Conservation (phyloP, 164 flowering plant species). For the Aristolochia contorta region DNA sequence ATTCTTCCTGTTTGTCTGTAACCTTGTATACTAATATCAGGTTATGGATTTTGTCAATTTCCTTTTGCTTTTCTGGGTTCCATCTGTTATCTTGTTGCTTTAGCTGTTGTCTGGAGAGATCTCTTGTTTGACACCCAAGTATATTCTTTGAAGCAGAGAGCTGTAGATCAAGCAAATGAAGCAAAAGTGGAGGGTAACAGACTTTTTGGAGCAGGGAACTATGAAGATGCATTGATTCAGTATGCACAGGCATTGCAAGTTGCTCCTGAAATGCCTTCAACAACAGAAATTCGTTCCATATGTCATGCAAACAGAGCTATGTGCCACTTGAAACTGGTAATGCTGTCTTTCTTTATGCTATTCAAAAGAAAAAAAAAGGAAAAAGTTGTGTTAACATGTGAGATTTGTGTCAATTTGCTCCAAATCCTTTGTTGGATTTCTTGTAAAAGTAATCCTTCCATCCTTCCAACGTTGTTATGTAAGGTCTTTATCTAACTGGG, state of each 20-base stretch:
- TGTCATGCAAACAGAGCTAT: conserved; percentile 73
- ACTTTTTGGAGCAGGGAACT: conserved; percentile 48
- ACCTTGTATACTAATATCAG: no score
- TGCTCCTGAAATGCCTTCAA: conserved; percentile 39
- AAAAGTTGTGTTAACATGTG: no score
- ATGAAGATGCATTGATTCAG: conserved; percentile 65
- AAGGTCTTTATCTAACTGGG: no score
- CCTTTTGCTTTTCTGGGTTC: no score
- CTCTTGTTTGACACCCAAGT: neutral
- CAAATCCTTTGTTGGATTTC: no score
- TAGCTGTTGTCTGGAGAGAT: neutral
- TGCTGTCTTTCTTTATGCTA: neutral
- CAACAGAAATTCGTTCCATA: conserved; percentile 67
- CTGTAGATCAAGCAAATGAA: conserved; percentile 58
- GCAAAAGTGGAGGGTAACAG: conserved; percentile 70
- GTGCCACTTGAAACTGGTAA: conserved; percentile 73
- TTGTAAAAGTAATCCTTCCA: no score
- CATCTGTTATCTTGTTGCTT: no score
- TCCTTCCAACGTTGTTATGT: no score
- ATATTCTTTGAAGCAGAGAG: conserved; percentile 29
- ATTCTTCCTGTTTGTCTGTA: no score
- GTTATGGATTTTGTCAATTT: no score
- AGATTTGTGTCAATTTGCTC: no score
- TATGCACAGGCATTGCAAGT: conserved; percentile 58
- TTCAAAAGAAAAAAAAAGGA: no score